Evolutionary conservation across 225 moss, liverwort and hornwort genomes (phyloP).

Genomic region (Sphagnum contortum): DNA sequence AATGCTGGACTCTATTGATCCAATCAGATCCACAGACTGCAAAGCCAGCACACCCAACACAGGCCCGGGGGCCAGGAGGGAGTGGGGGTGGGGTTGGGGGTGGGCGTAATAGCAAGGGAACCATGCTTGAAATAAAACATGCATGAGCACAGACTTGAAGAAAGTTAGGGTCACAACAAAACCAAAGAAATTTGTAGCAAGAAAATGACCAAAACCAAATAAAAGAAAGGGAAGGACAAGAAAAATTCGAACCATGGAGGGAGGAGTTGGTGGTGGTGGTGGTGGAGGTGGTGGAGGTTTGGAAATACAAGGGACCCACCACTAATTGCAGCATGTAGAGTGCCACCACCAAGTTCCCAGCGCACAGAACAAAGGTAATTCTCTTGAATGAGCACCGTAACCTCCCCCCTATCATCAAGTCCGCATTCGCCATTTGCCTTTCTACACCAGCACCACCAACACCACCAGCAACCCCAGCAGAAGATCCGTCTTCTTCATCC

Average conservation of each 20-base stretch:
- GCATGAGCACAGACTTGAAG: too few species aligned
- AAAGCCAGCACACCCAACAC: background rate
- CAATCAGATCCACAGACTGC: background rate
- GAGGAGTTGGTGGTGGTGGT: background rate
- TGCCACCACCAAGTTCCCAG: constrained; percentile 47
- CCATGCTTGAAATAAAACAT: too few species aligned
- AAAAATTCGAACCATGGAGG: constrained; percentile 7
- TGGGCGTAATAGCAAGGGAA: too few species aligned
- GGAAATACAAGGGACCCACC: constrained; percentile 17
- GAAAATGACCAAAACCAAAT: too few species aligned
- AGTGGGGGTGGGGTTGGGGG: too few species aligned
- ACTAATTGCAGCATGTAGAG: constrained; percentile 59
- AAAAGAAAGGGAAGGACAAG: too few species aligned
- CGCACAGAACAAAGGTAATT: constrained; percentile 52
- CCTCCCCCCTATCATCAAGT: constrained; percentile 6
- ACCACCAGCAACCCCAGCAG: constrained; percentile 7
- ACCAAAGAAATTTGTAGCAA: too few species aligned
- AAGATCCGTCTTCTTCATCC: constrained; percentile 18
- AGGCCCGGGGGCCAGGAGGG: background rate
- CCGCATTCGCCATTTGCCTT: constrained; percentile 20
- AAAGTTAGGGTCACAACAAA: too few species aligned
- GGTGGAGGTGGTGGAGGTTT: constrained; percentile 11
- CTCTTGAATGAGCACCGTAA: constrained; percentile 64
- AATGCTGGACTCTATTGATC: too few species aligned
- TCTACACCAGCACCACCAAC: background rate